Conservation (phyloP, 305 asterid genomes). For the Fraxinus angustifolia region DNA sequence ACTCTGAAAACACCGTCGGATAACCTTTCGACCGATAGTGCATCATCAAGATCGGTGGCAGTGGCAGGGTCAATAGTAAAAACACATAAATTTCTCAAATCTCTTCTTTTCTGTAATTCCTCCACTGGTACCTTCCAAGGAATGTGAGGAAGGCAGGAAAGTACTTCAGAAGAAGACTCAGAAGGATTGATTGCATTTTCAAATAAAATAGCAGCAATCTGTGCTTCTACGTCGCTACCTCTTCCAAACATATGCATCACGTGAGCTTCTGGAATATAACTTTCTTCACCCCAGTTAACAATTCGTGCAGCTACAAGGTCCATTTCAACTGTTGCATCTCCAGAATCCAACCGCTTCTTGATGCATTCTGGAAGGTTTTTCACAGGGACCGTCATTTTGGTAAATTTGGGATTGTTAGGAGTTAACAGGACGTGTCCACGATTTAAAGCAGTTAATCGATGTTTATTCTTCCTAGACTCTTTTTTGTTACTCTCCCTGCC, state of each 20-base stretch:
- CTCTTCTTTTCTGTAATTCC: constrained; percentile 56
- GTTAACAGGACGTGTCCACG: constrained; percentile 49
- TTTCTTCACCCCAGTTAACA: constrained; percentile 76
- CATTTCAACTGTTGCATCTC: constrained; percentile 60
- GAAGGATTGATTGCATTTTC: constrained; percentile 67
- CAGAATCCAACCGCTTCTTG: constrained; percentile 53
- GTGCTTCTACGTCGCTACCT: constrained; percentile 70
- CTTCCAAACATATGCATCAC: constrained; percentile 64
- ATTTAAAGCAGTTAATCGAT: constrained; percentile 27
- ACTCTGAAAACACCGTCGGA: constrained; percentile 56
- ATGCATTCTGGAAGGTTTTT: constrained; percentile 52
- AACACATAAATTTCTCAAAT: constrained; percentile 58
- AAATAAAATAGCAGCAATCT: constrained; percentile 75
- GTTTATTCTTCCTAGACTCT: constrained; percentile 50
- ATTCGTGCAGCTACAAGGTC: constrained; percentile 70
- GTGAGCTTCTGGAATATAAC: constrained; percentile 55
- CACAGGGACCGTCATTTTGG: constrained; percentile 62
- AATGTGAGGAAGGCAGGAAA: constrained; percentile 55
- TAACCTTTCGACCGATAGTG: constrained; percentile 62
- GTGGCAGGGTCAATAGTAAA: constrained; percentile 83
- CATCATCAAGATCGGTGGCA: constrained; percentile 90
- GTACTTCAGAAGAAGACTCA: constrained; percentile 55
- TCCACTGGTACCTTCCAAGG: constrained; percentile 65
- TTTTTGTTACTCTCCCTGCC: constrained; percentile 46
- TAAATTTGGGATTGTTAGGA: constrained; percentile 68